Evolutionary conservation across 306 rosid genomes (phyloP), one percentile per base, ranked within the genome.

Genomic region (Spatholobus suberectus): DNA sequence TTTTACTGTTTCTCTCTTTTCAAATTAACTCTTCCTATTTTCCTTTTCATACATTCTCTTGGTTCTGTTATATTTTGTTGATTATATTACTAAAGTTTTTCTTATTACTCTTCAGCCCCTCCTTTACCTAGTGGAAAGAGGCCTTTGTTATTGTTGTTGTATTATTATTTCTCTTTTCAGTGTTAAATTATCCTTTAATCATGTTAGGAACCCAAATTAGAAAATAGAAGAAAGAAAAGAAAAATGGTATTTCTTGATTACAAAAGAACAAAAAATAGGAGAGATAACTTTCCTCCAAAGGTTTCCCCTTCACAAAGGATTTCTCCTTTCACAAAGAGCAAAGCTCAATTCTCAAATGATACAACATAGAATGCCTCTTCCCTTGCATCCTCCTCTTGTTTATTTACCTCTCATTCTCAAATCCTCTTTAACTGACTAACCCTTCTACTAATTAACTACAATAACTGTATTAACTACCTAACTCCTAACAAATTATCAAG

Each of bases 31-130:
- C 41, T 23, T 35, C 58, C 34, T 44, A 32, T 58, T 76, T 54
- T 69, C 24, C 44, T 76, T 76, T 57, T 67, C 8, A 23, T 46
- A 18, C 24, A 20, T 14, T 61, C 38, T 35, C 38, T 11, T 4
- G 29, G 44, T 26, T 35, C 23, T 81, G 7, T 11, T n/a, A 21
- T 70, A 57, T 58, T 80, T 59, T 55, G 70, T 54, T 70, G 37
- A 27, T 55, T 55, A 70, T 18, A 69, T 23, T 40, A 57, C 78
- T 29, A 58, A 40, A 18, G 29, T 52, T 47, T 47, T 57, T 61
- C 8, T 52, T 75, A 13, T 62, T 79, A 27, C 14, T 23, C 76
- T 65, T 49, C 44, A 17, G 8, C 4, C 37, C 44, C n/a, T n/a
- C 3, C 58, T n/a, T 1, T 35, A 35, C 57, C 32, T 52, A 17